Evolutionary conservation across 306 rosid genomes (phyloP).

Genomic region (Calophaca sinica): DNA sequence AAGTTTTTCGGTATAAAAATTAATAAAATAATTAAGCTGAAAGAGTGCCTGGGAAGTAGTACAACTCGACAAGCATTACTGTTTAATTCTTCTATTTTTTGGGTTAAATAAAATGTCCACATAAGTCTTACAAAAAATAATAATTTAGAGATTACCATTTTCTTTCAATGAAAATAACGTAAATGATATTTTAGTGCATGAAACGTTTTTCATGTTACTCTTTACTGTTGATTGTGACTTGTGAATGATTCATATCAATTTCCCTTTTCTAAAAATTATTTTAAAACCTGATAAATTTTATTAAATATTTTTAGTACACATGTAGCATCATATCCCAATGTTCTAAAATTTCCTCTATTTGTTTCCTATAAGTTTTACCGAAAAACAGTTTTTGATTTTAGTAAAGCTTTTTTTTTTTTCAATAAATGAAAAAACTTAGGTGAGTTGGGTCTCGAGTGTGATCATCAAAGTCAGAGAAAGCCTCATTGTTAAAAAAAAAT

Average conservation of each 20-base stretch:
- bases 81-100: not conserved
- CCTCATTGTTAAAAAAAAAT: no score
- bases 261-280: no score
- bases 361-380: not conserved
- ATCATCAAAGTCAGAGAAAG: no score
- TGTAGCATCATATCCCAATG: not conserved
- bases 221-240: no score
- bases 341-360: not conserved
- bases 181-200: not conserved
- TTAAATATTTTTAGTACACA: not conserved
- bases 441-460: no score
- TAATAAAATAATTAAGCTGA: not conserved
- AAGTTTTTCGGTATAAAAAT: not conserved
- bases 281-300: no score
- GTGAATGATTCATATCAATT: no score
- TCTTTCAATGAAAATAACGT: not conserved
- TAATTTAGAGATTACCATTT: not conserved
- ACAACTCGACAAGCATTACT: slow-evolving; percentile 1
- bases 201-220: not conserved
- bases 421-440: no score
- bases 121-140: not conserved
- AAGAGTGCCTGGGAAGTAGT: not conserved
- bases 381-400: not conserved
- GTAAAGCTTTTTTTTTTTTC: no score
- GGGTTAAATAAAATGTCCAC: not conserved